phyloP scores from a whole-genome alignment of 2,329 filamentous ascomycete species.

The Shiraia sp. region DNA sequence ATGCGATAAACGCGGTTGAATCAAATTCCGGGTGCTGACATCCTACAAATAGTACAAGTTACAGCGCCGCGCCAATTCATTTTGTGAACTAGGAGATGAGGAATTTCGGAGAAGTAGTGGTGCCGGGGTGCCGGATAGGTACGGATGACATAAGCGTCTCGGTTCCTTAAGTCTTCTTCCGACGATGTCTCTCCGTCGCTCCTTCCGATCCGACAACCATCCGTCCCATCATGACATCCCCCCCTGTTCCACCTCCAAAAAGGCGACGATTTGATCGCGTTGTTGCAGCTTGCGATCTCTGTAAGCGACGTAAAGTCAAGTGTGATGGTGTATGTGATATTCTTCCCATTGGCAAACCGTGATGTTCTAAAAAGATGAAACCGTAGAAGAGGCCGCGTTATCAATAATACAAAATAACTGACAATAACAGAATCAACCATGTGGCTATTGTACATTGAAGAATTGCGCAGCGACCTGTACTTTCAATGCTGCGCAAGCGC shows the following conservation, averaged over 20 bases:
- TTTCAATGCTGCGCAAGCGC: conserved; percentile 47
- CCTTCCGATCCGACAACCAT: not conserved
- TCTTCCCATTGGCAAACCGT: not conserved
- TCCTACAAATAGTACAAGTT: no score
- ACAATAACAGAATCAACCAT: conserved; percentile 45
- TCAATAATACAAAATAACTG: not conserved
- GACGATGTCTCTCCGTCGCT: no score
- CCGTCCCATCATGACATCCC: no score
- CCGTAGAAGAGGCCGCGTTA: not conserved
- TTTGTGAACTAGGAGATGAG: no score
- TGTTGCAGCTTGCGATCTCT: conserved; percentile 35
- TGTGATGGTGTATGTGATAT: conserved; percentile 49
- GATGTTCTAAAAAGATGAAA: not conserved
- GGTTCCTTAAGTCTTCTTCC: no score
- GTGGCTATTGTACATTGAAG: conserved; percentile 53
- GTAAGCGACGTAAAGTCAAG: conserved; percentile 49
- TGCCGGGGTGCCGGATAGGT: no score
- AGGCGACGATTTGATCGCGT: conserved; percentile 32
- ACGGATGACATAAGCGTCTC: no score
- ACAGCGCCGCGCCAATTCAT: no score
- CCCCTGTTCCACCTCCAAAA: conserved; percentile 18
- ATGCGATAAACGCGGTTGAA: no score
- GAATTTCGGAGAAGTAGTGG: no score
- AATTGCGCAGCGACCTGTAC: conserved; percentile 46
- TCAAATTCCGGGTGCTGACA: no score